phyloP scores from a whole-genome alignment of 768 basidiomycete species.

The Macrocybe gigantea region DNA sequence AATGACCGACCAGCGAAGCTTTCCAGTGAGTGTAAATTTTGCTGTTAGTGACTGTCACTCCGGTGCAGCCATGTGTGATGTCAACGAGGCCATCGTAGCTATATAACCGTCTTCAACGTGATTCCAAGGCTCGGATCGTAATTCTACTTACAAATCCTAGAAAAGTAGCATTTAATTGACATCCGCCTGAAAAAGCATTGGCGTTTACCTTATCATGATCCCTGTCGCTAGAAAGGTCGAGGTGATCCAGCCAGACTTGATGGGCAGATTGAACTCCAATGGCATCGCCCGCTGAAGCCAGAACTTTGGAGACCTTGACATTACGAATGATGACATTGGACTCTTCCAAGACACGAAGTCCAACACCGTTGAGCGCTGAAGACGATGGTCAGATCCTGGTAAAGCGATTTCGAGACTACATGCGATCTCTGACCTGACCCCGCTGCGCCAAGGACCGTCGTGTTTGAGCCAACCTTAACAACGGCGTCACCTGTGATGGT shows the following conservation, averaged over 20 bases:
- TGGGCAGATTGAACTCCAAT: slow-evolving; percentile 34
- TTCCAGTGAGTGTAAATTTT: slow-evolving; percentile 43
- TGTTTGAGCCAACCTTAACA: slow-evolving; percentile 38
- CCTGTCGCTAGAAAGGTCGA: slow-evolving; percentile 37
- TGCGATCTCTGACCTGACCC: slow-evolving; percentile 28
- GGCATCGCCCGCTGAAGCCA: slow-evolving; percentile 38
- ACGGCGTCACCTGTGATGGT: slow-evolving; percentile 37
- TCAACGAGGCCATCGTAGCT: slow-evolving; percentile 42
- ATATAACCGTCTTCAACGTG: background rate
- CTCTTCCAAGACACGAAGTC: slow-evolving; percentile 36
- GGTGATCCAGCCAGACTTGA: slow-evolving; percentile 42
- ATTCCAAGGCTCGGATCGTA: background rate
- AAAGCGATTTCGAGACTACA: background rate
- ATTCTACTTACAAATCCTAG: slow-evolving; percentile 21
- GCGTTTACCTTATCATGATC: slow-evolving; percentile 35
- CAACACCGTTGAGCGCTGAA: slow-evolving; percentile 37
- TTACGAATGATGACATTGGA: slow-evolving; percentile 45
- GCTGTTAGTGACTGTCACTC: slow-evolving; percentile 35
- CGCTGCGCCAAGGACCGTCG: slow-evolving; percentile 31
- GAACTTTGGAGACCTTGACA: slow-evolving; percentile 42
- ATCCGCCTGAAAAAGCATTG: background rate
- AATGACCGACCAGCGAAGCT: slow-evolving; percentile 36
- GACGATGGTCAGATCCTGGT: background rate
- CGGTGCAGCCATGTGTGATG: slow-evolving; percentile 37
- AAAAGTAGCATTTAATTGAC: background rate